Conservation (phyloP, 305 asterid species). For the Fraxinus platypoda region DNA sequence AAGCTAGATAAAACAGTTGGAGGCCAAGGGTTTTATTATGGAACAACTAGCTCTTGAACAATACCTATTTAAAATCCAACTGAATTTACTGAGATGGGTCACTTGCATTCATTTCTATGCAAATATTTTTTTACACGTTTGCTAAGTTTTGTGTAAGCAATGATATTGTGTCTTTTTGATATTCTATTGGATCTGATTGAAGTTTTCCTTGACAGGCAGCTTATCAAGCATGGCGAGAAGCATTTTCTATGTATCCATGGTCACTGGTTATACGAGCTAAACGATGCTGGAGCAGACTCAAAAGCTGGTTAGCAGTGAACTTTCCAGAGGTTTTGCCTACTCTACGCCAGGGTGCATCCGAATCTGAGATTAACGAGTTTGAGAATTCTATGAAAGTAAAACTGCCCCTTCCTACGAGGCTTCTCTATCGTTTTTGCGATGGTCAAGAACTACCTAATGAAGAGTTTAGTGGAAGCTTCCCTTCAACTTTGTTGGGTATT, state of each 20-base stretch:
- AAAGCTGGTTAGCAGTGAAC: slow-evolving; percentile 61
- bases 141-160: background rate
- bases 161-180: background rate
- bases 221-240: slow-evolving; percentile 72
- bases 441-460: slow-evolving; percentile 65
- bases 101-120: background rate
- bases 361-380: slow-evolving; percentile 54
- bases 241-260: slow-evolving; percentile 81
- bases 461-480: slow-evolving; percentile 31
- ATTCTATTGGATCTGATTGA: slow-evolving; percentile 9
- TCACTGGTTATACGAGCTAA: slow-evolving; percentile 67
- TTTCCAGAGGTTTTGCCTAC: slow-evolving; percentile 78
- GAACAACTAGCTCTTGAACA: background rate
- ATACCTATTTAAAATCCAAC: background rate
- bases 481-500: slow-evolving; percentile 61
- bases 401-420: slow-evolving; percentile 83
- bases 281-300: slow-evolving; percentile 68
- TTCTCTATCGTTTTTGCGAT: slow-evolving; percentile 75
- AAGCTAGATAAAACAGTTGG: background rate
- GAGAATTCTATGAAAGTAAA: slow-evolving; percentile 64
- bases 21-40: background rate
- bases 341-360: slow-evolving; percentile 73
- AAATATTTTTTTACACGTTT: background rate
- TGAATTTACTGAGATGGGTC: background rate
- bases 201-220: slow-evolving; percentile 50